Conservation (phyloP, 1,284 basidiomycete species). For the Cerioporus squamosus region DNA sequence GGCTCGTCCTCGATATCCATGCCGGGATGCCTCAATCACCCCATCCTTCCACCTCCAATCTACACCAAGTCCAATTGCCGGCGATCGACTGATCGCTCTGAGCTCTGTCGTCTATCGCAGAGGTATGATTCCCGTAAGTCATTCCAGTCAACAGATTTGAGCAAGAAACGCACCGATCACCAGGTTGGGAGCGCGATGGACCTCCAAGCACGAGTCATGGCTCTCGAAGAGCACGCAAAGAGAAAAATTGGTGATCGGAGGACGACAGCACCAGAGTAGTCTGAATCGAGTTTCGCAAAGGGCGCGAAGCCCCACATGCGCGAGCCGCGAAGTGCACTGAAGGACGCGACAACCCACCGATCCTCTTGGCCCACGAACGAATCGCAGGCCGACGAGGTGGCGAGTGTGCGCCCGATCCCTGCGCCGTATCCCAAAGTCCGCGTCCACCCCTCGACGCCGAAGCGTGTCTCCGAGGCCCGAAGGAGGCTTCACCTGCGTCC, state of each 20-base stretch:
- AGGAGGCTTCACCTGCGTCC: background rate
- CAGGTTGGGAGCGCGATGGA: background rate
- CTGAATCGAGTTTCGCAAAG: slow-evolving; percentile 58
- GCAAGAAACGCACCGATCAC: background rate
- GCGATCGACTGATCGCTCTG: too few relatives aligned
- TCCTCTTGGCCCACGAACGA: slow-evolving; percentile 17
- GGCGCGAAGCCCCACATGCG: slow-evolving; percentile 25
- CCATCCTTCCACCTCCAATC: too few relatives aligned
- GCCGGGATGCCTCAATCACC: too few relatives aligned
- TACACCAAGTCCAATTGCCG: too few relatives aligned
- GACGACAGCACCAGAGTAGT: slow-evolving; percentile 56
- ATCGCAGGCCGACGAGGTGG: slow-evolving; percentile 15
- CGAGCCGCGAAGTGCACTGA: slow-evolving; percentile 59
- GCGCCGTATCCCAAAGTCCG: slow-evolving; percentile 38
- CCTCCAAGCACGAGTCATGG: background rate
- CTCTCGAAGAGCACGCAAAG: slow-evolving; percentile 32
- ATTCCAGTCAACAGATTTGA: background rate
- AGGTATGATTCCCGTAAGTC: background rate
- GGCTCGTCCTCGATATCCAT: background rate
- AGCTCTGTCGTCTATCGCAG: too few relatives aligned
- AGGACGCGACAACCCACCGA: slow-evolving; percentile 34
- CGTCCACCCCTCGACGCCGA: slow-evolving; percentile 24
- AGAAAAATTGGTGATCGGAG: slow-evolving; percentile 29
- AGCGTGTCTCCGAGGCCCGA: slow-evolving; percentile 35
- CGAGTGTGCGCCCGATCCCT: slow-evolving; percentile 35